Conservation (phyloP, 1,284 basidiomycete genomes). For the Pyrrhoderma noxium region DNA sequence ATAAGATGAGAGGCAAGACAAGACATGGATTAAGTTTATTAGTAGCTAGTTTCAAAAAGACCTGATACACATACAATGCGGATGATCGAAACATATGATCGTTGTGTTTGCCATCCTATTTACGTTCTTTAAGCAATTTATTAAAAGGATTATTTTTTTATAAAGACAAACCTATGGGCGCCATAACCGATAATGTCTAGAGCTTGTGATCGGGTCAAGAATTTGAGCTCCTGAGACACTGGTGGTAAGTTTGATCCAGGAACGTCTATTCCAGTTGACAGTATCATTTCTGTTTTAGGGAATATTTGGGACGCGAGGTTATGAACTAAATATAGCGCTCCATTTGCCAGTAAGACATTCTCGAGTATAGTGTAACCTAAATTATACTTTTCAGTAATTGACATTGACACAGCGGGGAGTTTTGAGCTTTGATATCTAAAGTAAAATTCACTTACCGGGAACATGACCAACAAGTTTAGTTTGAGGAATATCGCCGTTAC, state of each 20-base stretch:
- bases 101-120: constrained; percentile 9
- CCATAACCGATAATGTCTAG: constrained; percentile 41
- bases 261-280: constrained; percentile 31
- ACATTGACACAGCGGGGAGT: no score
- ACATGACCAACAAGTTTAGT: constrained; percentile 16
- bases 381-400: constrained; percentile 14
- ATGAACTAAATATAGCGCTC: constrained; percentile 61
- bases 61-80: constrained; percentile 15
- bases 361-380: constrained; percentile 78
- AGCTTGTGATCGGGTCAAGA: constrained; percentile 51
- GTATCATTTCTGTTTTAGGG: constrained; percentile 44
- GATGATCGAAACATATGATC: constrained; percentile 14
- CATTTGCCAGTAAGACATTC: constrained; percentile 62
- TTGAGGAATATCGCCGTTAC: constrained; percentile 22
- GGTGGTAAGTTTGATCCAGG: constrained; percentile 34
- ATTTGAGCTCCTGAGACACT: constrained; percentile 54
- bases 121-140: background rate
- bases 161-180: constrained; percentile 28
- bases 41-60: no score
- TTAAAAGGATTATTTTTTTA: background rate
- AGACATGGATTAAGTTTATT: background rate
- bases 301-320: constrained; percentile 32
- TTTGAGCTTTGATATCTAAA: background rate
- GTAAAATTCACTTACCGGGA: constrained; percentile 8
- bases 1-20: constrained; percentile 26